Percentiles rank a stretch among this genome's conserved stretches.
Conservation (phyloP, 75 land plant species). For the Cunninghamia lanceolata region DNA sequence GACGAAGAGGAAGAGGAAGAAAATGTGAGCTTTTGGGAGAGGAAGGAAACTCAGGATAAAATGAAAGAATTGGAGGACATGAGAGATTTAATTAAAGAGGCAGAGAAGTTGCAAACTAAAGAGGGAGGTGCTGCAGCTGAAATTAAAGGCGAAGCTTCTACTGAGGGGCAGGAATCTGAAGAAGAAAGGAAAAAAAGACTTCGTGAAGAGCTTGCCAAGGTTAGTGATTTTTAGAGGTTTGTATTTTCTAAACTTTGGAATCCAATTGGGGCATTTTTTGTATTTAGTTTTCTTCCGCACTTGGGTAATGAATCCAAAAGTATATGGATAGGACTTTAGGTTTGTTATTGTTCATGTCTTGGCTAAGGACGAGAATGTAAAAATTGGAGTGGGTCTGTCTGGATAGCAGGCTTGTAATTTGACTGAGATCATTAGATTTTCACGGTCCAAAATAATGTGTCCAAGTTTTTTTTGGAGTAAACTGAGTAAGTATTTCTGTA, state of each 20-base stretch:
- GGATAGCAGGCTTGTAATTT: neutral
- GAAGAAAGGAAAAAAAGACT: neutral
- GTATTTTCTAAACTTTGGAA: neutral
- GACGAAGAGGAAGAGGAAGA: neutral
- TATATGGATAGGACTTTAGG: neutral
- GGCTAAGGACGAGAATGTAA: too few species aligned
- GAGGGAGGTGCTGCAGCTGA: neutral
- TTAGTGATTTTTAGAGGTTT: conserved; percentile 13
- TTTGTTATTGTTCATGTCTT: too few species aligned
- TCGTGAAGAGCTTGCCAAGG: conserved; percentile 27
- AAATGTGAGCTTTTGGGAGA: conserved; percentile 9
- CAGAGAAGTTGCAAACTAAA: conserved; percentile 16
- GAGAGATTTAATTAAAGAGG: conserved; percentile 35
- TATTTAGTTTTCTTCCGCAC: neutral
- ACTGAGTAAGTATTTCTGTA: too few species aligned
- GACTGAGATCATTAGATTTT: neutral
- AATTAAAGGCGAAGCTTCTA: neutral
- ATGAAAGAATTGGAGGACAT: conserved; percentile 23
- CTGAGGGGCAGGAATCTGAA: neutral
- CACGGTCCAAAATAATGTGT: too few species aligned
- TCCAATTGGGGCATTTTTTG: neutral
- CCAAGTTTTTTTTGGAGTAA: too few species aligned
- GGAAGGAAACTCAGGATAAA: neutral
- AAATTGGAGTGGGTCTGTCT: too few species aligned
- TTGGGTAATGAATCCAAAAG: neutral